Base-by-base conservation (phyloP, 1,284 basidiomycete genomes). In the Cutaneotrichosporon cyanovorans region DNA sequence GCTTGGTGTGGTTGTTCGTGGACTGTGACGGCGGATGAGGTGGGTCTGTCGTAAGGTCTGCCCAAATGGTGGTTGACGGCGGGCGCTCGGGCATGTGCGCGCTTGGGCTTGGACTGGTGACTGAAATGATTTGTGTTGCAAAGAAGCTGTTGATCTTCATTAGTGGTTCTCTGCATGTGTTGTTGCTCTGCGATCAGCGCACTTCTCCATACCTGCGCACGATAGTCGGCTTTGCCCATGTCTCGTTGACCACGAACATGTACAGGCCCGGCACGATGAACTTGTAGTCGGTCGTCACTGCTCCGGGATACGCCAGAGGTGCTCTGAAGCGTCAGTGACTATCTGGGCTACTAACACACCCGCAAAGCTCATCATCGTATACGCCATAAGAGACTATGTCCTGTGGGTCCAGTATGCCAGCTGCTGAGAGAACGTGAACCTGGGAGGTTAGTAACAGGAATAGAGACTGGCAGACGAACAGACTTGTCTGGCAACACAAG, bases 161-260 rank as follows among this genome's bases (percentile, higher is more conserved):
- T 32, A 66, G 41, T 0, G 70, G 69, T 14, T 18, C 14, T 3
- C 15, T 9, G 23, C 42, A 43, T 9, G 19, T 42, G 15, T 21
- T 19, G 23, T 43, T 19, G 9, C 8, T 18, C 40, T 35, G 12
- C 12, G 9, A 12, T 42, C n/a, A 35, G 40, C 33, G 16, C 10
- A 9, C 35, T 19, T 10, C 11, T 4, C 10, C 35, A 15, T 10
- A 36, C 11, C 10, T 11, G 25, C 46, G 35, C 34, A 42, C 46
- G 22, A 47, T 42, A 7, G 63, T 66, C 0, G 66, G 62, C 42
- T 62, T 55, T 9, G 62, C 43, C 56, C 60, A 69, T 0, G 69
- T 72, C 40, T 71, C 62, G 53, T 72, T 72, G 19, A 72, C 42
- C 6, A 68, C 64, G 39, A 65, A 66, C 60, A 64, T 61, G 52